Evolutionary conservation across 805 yeast species (phyloP), one percentile per base, ranked within the genome.

Genomic region (Citeromyces matritensis): DNA sequence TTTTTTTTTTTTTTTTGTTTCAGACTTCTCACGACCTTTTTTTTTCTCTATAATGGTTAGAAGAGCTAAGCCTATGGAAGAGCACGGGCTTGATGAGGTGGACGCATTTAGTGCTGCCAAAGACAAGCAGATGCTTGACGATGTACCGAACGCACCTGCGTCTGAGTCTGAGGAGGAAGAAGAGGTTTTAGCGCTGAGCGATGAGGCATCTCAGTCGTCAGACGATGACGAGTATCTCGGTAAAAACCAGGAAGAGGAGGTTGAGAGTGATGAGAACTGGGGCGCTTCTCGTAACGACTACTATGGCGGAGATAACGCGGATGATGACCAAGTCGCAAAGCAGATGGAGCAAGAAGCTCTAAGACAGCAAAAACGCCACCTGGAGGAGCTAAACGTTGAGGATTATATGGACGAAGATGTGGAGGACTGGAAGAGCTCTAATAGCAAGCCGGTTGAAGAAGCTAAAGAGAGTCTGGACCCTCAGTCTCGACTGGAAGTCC

Each of bases 281-380:
- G 69, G 69, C 30, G 42, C 57, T 1, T 55, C 62, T n/a, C 54
- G 60, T 37, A 65, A 49, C 57, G 69, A 51, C 40, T 69, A 69
- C 41, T 72, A 73, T 43, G 78, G 77, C 28, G 76, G 70, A n/a
- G 79, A 71, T 37, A 69, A 65, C 11, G 65, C 56, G 41, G 82
- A 64, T 51, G 93, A 81, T 39, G 88, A 77, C 23, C 93, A 73
- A 33, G 75, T 73, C 23, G 80, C 83, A 4, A 74, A 71, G 38
- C 74, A 70, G 38, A 75, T 85, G 55, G 91, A 88, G 35, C 74
- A 72, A 42, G 96, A 91, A 54, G 97, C 97, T 0, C 47, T 82
- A 30, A 73, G 84, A 46, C 73, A 83, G 41, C 96, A 86, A 55
- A 80, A 79, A 57, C 65, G 69, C 41, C 85, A 85, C 49, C 55